These are phyloP conservation scores for Alternaria conjuncta DNA, from an alignment of 2,329 filamentous ascomycete genomes.

Conservation along the genomic window DNA sequence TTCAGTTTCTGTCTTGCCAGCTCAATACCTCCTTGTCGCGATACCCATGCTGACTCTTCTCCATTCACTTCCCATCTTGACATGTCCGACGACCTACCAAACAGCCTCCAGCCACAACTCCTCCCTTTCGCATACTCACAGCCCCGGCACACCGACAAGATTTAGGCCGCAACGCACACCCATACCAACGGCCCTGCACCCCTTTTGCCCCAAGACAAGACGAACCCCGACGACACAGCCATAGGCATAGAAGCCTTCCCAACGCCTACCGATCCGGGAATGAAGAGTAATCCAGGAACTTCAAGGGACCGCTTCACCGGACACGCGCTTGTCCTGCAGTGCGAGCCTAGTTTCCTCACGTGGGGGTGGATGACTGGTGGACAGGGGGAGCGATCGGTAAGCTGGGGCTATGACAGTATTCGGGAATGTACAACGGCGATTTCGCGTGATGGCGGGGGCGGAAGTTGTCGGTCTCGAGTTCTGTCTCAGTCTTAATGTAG, in stretches of 20 bases:
- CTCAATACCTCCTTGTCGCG: background rate
- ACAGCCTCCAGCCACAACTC: background rate
- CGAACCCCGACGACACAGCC: background rate
- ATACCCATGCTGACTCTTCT: background rate
- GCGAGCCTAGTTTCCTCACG: background rate
- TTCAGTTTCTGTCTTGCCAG: background rate
- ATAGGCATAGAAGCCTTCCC: background rate
- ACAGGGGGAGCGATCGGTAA: background rate
- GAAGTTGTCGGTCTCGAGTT: background rate
- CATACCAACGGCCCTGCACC: background rate
- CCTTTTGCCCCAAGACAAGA: background rate
- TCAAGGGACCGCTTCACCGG: background rate
- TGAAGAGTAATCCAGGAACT: background rate
- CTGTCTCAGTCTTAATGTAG: background rate
- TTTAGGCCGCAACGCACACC: background rate
- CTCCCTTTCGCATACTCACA: background rate
- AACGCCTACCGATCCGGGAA: background rate
- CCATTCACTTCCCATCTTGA: background rate
- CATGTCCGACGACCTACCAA: background rate
- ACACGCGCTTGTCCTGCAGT: background rate
- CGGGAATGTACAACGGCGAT: background rate
- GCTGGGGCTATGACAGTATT: background rate
- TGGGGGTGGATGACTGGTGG: background rate
- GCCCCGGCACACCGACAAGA: background rate
- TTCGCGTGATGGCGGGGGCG: background rate